Base-by-base conservation (phyloP, 495 filamentous ascomycete genomes). In the Neurospora discreta region DNA sequence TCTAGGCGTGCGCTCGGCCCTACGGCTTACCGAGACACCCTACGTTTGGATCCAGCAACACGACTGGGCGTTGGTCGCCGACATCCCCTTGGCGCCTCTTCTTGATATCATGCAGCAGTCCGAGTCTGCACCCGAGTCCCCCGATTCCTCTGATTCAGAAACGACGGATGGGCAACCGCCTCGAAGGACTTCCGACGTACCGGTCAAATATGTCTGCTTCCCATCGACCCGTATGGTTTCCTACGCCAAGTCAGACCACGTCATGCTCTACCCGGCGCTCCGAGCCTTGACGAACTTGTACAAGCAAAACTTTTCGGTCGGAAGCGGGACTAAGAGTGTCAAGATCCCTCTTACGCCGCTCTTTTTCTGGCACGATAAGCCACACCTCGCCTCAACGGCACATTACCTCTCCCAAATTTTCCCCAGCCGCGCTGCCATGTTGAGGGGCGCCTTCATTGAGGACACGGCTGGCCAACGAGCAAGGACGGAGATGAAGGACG, bases 331-430 rank as follows among this genome's bases (percentile, higher is more conserved):
- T n/a, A 7, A 39, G 8, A 41, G 39, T 8, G 38, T 68, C 67
- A 78, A 75, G 20, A 76, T 84, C 9, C 81, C 82, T 4, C 76
- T 85, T 7, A 85, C 83, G 18, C 83, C 83, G 0, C 79, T 85
- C 52, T 85, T 85, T 72, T 82, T 85, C 76, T 85, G 83, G 83
- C 82, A 84, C 73, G 83, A 85, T 73, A 85, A 85, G 71, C 82
- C 83, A 15, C 83, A 85, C 71, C 39, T 85, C 0, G 83, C 82
- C 16, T 78, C 78, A 26, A 83, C 79, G 68, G 73, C 74, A 16
- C 83, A 85, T 70, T 85, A 85, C 71, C 77, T 84, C 3, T 71
- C 75, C 16, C 81, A 77, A 2, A 75, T 85, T 42, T 85, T 84
- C 71, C 78, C 82, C 16, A 80, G 65, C 39, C 80, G 83, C 38